Conservation (phyloP, 768 basidiomycete species). For the Peribolospora baueri region DNA sequence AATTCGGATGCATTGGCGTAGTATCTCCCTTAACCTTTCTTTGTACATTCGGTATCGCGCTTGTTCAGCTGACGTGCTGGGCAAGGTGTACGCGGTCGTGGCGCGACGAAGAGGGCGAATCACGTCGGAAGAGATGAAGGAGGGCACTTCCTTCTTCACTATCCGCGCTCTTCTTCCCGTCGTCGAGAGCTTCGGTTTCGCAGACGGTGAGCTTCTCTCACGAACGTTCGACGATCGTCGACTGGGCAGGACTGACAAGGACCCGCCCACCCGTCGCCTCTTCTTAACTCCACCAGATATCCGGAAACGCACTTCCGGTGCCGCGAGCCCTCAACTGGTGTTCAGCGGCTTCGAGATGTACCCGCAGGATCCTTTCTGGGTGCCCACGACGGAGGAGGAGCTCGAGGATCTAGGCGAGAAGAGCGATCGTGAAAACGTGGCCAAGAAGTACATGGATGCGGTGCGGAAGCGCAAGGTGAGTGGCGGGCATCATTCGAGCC, state of each 20-base stretch:
- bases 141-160: slow-evolving; percentile 83
- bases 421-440: slow-evolving; percentile 76
- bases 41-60: not conserved
- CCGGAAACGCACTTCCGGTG: slow-evolving; percentile 82
- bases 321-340: slow-evolving; percentile 87
- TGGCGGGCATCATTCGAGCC: not conserved
- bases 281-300: slow-evolving; percentile 37
- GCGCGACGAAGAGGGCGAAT: slow-evolving; percentile 75
- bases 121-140: slow-evolving; percentile 94
- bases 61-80: slow-evolving; percentile 65
- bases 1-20: no score
- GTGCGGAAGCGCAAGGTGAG: slow-evolving; percentile 54
- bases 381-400: slow-evolving; percentile 88
- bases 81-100: slow-evolving; percentile 90
- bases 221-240: not conserved
- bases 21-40: slow-evolving; percentile 5
- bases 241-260: no score
- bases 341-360: slow-evolving; percentile 91
- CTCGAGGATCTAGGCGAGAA: slow-evolving; percentile 92
- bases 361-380: slow-evolving; percentile 77
- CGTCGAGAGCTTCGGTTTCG: slow-evolving; percentile 92
- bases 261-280: not conserved
- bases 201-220: slow-evolving; percentile 41
- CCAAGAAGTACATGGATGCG: slow-evolving; percentile 69
- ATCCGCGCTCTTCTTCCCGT: slow-evolving; percentile 77